Evolutionary conservation across 225 moss, liverwort and hornwort species (phyloP).

Genomic region (Ulota crispa): DNA sequence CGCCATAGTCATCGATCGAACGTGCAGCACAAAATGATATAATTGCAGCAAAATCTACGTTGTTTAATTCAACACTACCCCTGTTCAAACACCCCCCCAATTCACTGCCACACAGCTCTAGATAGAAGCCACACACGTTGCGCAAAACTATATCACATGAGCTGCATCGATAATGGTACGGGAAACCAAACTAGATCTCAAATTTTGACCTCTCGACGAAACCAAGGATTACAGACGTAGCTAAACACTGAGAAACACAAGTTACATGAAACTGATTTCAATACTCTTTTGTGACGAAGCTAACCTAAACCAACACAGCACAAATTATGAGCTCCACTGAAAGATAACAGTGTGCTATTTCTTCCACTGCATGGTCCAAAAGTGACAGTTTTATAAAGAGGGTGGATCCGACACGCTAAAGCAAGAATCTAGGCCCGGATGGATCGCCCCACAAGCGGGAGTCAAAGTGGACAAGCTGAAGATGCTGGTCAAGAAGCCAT

Average conservation of each 20-base stretch:
- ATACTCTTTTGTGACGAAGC: fast-evolving
- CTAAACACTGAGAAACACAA: background rate
- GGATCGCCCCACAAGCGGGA: background rate
- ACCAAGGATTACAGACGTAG: too few species aligned
- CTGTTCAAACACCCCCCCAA: too few species aligned
- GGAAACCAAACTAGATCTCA: background rate
- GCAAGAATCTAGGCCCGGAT: background rate
- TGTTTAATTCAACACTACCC: fast-evolving
- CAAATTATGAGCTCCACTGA: background rate
- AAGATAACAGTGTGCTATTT: background rate
- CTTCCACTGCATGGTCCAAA: background rate
- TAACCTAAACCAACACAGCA: background rate
- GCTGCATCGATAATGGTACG: background rate
- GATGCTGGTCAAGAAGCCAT: conserved; percentile 12
- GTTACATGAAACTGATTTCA: background rate
- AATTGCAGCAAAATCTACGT: background rate
- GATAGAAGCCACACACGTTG: background rate
- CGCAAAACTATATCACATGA: background rate
- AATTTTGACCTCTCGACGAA: background rate
- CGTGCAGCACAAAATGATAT: background rate
- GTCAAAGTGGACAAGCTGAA: background rate
- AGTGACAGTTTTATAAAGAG: background rate
- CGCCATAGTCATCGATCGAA: conserved; percentile 46
- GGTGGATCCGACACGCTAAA: background rate
- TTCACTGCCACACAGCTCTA: background rate